These are phyloP conservation scores for Phaffia rhodozyma DNA, from an alignment of 1,284 basidiomycete genomes.

Conservation along the genomic window DNA sequence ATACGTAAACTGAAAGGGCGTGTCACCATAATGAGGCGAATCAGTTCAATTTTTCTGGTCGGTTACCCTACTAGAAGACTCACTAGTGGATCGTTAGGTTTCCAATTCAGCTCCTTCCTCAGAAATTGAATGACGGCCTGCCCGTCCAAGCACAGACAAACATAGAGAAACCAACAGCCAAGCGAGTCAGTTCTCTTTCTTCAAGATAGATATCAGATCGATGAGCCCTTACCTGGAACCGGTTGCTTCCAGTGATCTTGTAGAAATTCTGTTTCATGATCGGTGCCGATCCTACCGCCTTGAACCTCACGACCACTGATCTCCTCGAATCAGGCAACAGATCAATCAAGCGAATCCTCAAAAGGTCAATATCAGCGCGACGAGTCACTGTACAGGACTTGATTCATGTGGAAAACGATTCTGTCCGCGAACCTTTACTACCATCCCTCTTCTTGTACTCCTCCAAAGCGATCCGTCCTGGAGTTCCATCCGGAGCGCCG, in stretches of 20 bases:
- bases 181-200: neutral
- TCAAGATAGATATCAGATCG: neutral
- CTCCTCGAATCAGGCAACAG: neutral
- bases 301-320: conserved; percentile 90
- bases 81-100: conserved; percentile 75
- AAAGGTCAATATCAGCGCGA: neutral
- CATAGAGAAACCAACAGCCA: neutral
- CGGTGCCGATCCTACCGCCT: conserved; percentile 94
- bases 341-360: neutral
- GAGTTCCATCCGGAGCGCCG: neutral
- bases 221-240: conserved; percentile 50
- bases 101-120: conserved; percentile 80
- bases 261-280: conserved; percentile 99
- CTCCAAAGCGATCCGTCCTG: conserved; percentile 53
- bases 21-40: neutral
- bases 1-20: conserved; percentile 67
- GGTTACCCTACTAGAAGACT: conserved; percentile 28
- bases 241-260: conserved; percentile 89
- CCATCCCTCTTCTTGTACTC: conserved; percentile 72
- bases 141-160: neutral
- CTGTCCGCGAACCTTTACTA: conserved; percentile 51
- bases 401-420: neutral
- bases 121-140: conserved; percentile 81
- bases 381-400: conserved; percentile 1
- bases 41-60: neutral